These are phyloP conservation scores for Arabidopsis thaliana DNA, from an alignment of 345 rosid species.

Conservation along the genomic window DNA sequence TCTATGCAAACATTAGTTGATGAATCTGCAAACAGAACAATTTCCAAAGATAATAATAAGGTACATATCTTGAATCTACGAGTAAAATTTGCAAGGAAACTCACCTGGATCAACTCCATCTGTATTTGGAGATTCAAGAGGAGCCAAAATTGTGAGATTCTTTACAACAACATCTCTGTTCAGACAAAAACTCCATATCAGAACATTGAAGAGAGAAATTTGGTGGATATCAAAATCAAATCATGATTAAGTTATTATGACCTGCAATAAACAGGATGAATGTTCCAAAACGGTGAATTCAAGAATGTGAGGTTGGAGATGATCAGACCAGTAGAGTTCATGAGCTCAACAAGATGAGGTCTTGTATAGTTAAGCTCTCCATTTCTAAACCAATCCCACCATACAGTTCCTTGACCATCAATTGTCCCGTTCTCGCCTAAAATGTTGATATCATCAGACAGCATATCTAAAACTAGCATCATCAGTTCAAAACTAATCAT, in stretches of 20 bases:
- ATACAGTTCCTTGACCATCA: slow-evolving; percentile 91
- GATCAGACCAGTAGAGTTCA: slow-evolving; percentile 77
- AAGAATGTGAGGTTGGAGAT: slow-evolving; percentile 90
- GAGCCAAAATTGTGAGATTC: slow-evolving; percentile 90
- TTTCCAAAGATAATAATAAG: not conserved
- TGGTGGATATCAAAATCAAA: not conserved
- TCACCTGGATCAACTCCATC: slow-evolving; percentile 98
- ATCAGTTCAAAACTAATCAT: not conserved
- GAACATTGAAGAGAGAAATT: not conserved
- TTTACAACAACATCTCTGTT: slow-evolving; percentile 84
- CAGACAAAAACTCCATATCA: slow-evolving; percentile 51
- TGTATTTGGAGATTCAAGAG: slow-evolving; percentile 94
- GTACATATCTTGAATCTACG: not conserved
- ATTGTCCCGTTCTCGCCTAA: slow-evolving; percentile 93
- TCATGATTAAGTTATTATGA: slow-evolving; percentile 40
- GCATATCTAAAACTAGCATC: not conserved
- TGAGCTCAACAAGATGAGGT: slow-evolving; percentile 94
- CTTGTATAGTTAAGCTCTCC: slow-evolving; percentile 80
- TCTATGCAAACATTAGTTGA: slow-evolving; percentile 87
- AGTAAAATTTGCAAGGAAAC: slow-evolving; percentile 26
- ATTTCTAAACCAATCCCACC: slow-evolving; percentile 88
- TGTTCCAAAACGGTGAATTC: slow-evolving; percentile 96
- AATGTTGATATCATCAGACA: slow-evolving; percentile 27
- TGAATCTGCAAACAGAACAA: slow-evolving; percentile 64
- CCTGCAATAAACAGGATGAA: slow-evolving; percentile 99